Evolutionary conservation across 148 eudicot genomes (phyloP).

Genomic region (Vaccinium vitisidaea): DNA sequence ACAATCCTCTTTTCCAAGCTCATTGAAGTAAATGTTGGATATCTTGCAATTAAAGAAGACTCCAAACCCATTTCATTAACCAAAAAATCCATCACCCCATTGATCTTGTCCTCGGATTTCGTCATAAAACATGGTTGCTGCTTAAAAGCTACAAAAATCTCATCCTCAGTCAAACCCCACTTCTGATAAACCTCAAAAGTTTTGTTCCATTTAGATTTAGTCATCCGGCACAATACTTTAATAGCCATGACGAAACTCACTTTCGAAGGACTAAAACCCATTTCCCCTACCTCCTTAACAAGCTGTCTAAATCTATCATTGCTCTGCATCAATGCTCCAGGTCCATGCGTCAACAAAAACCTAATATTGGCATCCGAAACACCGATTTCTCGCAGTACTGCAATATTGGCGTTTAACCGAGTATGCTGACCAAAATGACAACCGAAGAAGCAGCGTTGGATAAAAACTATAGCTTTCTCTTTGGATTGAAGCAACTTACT

Average conservation of each 20-base stretch:
- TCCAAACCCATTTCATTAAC: not conserved
- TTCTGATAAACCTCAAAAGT: not conserved
- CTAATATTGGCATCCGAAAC: not conserved
- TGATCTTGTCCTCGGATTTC: not conserved
- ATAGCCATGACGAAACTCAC: slow-evolving; percentile 4
- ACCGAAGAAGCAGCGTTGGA: not conserved
- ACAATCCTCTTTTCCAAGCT: not conserved
- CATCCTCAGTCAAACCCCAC: not conserved
- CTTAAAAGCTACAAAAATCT: not conserved
- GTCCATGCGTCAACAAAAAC: not conserved
- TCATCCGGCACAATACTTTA: not conserved
- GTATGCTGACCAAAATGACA: not conserved
- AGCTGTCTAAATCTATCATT: not conserved
- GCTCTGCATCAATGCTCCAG: not conserved
- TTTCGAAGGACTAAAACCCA: slow-evolving; percentile 23
- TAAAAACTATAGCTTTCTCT: not conserved
- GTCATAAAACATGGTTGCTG: not conserved
- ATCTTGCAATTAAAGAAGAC: not conserved
- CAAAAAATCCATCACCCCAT: not conserved
- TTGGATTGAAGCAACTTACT: not conserved
- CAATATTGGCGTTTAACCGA: not conserved
- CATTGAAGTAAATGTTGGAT: not conserved
- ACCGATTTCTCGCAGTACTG: not conserved
- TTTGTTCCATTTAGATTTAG: not conserved
- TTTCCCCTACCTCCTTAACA: slow-evolving; percentile 26